Evolutionary conservation across 1,284 basidiomycete species (phyloP).

Genomic region (Tremellales sp.): DNA sequence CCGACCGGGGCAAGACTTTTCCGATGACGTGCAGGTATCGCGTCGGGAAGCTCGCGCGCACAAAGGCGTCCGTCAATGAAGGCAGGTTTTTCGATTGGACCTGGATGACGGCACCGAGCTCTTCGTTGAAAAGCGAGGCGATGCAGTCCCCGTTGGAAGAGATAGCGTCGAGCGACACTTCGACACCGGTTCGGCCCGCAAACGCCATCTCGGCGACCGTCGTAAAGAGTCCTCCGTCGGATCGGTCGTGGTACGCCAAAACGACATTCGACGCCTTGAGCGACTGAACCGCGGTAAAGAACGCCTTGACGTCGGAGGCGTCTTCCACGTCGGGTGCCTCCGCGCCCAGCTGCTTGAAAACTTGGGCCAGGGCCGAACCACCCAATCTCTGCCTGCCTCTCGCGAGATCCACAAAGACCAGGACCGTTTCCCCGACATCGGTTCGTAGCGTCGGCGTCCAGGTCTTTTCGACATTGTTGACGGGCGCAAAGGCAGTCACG

Average conservation of each 20-base stretch:
- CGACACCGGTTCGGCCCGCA: slow-evolving; percentile 76
- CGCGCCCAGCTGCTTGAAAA: slow-evolving; percentile 87
- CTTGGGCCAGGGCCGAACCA: slow-evolving; percentile 92
- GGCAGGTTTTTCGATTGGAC: slow-evolving; percentile 63
- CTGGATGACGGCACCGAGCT: slow-evolving; percentile 90
- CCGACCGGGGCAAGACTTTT: slow-evolving; percentile 56
- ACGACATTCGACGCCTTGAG: slow-evolving; percentile 65
- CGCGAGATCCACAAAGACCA: slow-evolving; percentile 89
- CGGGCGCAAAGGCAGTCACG: slow-evolving; percentile 90
- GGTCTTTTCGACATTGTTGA: slow-evolving; percentile 70
- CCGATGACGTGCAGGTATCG: slow-evolving; percentile 73
- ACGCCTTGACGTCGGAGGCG: slow-evolving; percentile 68
- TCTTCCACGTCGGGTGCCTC: slow-evolving; percentile 86
- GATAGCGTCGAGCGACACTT: slow-evolving; percentile 52
- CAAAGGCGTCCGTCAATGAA: slow-evolving; percentile 62
- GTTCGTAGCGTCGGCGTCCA: slow-evolving; percentile 89
- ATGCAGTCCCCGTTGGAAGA: slow-evolving; percentile 55
- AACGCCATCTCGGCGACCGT: slow-evolving; percentile 96
- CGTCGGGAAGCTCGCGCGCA: slow-evolving; percentile 66
- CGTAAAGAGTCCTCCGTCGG: slow-evolving; percentile 91
- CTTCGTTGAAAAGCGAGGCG: slow-evolving; percentile 87
- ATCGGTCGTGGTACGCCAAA: slow-evolving; percentile 95
- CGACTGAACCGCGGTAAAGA: slow-evolving; percentile 71
- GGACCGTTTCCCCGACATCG: slow-evolving; percentile 59
- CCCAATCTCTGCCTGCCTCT: slow-evolving; percentile 79